Base-by-base conservation (phyloP, 2,329 filamentous ascomycete genomes). In the Aspergillus clavatus region DNA sequence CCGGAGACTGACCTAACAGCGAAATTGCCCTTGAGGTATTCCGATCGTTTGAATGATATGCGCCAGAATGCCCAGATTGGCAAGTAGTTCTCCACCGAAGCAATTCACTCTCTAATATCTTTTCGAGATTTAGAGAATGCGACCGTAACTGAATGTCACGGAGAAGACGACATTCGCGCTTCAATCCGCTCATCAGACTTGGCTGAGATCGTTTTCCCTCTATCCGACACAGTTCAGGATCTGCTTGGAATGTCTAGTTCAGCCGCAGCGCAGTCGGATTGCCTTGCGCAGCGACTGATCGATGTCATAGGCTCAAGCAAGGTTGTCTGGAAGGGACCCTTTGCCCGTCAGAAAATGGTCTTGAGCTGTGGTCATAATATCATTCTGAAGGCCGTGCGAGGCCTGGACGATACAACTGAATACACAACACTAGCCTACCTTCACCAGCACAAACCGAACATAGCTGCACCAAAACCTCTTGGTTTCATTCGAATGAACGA, bases 371-470 rank as follows among this genome's bases (percentile, higher is more conserved):
- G 33, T 18, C 7, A 16, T 22, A 29, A 48, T 37, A 51, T 59
- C 31, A 38, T 58, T 38, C 42, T 59, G 4, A 60, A 60, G 33
- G 55, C 48, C 21, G 40, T 59, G 10, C 50, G 38, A 29, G 47
- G 48, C 23, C 23, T 52, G 38, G 43, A 53, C 12, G 50, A 60
- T 35, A 50, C 42, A 27, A 61, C 58, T 28, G 52, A 62, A 47
- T 60, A 59, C 40, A 62, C 52, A 36, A 53, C 51, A 10, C 44
- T 62, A 29, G 46, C 55, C 47, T 62, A 57, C 42, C 50, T 62
- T 29, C 38, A 50, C 24, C 43, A 48, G 19, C 44, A 57, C 39
- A 44, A 38, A 38, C 45, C 54, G 22, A 43, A 29, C 45, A 51
- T 58, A 18, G 52, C 50, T n/a, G 47, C 38, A 22, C 58, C 54